Base-by-base conservation (phyloP, 2,329 filamentous ascomycete genomes). In the Samsoniella hepiali region DNA sequence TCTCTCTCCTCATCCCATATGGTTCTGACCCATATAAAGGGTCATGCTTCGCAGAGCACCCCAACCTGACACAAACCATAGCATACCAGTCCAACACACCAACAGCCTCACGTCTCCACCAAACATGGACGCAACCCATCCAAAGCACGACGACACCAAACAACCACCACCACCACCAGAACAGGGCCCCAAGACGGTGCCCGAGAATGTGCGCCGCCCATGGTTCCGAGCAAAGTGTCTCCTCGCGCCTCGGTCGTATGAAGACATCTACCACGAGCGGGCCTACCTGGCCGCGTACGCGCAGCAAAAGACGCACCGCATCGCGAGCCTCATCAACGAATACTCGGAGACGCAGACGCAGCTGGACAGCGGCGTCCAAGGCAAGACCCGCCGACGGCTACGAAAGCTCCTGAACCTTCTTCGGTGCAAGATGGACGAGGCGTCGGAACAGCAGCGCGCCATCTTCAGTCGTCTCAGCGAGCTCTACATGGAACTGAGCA, bases 381-480 rank as follows among this genome's bases (percentile, higher is more conserved):
- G 68, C 32, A 74, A 72, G 45, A 65, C 70, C 6, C 69, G 71
- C 15, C 73, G 75, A 27, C 71, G 67, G 51, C 67, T 77, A 11
- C 75, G 74, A 40, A 84, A 82, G 65, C 73, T 80, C 45, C 69
- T 79, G 5, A 71, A 72, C 2, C 73, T 78, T 62, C 64, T 84
- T 11, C 77, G 72, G 54, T 72, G 72, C 58, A 78, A 77, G 63
- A 76, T 86, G 38, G 69, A 72, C n/a, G 74, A 79, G 50, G 78
- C 75, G 0, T 77, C 78, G 3, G 74, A 77, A 59, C 80, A 84
- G 67, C 79, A 86, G 67, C 77, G 73, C 60, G 67, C 73, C 17
- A 77, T 84, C 7, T 70, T 81, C 45, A 63, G 73, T 17, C 74
- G 82, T 3, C 72, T 86, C n/a, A 73, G 77, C 13, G 82, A 85